Conservation (phyloP, 805 yeast species). For the Maudiozyma serrabonitensis region DNA sequence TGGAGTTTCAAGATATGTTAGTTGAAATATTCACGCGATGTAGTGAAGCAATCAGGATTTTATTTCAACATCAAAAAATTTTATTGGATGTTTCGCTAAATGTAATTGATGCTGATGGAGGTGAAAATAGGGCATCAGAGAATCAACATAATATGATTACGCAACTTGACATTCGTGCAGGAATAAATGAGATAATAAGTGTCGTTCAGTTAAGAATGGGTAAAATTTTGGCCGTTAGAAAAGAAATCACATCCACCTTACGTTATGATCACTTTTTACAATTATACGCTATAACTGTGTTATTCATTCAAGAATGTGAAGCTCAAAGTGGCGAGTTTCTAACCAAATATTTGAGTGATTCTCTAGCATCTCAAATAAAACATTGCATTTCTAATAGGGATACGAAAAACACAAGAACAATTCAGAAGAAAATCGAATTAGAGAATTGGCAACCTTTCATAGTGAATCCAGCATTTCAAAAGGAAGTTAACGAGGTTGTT, state of each 20-base stretch:
- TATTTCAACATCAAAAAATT: conserved; percentile 70
- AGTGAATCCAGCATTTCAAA: conserved; percentile 41
- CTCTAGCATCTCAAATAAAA: conserved; percentile 56
- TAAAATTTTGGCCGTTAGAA: conserved; percentile 66
- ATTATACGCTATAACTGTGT: conserved; percentile 53
- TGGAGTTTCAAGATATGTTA: conserved; percentile 68
- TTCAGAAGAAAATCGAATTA: conserved; percentile 44
- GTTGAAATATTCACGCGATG: conserved; percentile 48
- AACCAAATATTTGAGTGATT: conserved; percentile 53
- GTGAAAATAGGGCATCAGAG: conserved; percentile 18
- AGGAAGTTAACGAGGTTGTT: conserved; percentile 40
- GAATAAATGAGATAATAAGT: conserved; percentile 60
- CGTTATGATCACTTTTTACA: conserved; percentile 53
- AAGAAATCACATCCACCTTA: conserved; percentile 54
- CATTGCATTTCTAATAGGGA: conserved; percentile 51
- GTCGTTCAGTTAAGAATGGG: conserved; percentile 68
- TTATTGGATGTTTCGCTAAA: conserved; percentile 61
- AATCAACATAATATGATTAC: conserved; percentile 34
- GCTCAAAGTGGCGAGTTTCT: conserved; percentile 58
- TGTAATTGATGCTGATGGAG: conserved; percentile 22
- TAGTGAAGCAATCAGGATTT: conserved; percentile 63
- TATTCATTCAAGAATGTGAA: conserved; percentile 78
- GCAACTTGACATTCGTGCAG: conserved; percentile 54
- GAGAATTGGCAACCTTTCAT: conserved; percentile 77
- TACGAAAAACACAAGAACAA: conserved; percentile 36